Evolutionary conservation across 2,329 filamentous ascomycete species (phyloP).

Genomic region (Neonectria faginata): DNA sequence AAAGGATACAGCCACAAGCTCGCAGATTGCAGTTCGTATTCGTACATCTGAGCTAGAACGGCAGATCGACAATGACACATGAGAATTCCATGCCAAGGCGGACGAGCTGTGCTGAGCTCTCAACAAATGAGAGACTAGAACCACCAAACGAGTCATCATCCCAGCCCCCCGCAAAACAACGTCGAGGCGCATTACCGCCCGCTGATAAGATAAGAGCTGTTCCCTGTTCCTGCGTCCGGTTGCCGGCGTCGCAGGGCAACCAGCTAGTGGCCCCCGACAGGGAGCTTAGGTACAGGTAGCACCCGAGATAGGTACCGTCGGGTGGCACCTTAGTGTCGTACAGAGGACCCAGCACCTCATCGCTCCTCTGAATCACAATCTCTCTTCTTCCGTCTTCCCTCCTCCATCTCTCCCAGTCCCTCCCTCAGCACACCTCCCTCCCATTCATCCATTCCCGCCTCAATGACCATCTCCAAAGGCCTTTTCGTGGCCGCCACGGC

Average conservation of each 20-base stretch:
- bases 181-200: slow-evolving; percentile 15
- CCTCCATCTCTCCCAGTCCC: not conserved
- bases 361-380: slow-evolving; percentile 20
- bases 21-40: not conserved
- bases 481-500: slow-evolving; percentile 45
- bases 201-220: slow-evolving; percentile 37
- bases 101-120: not conserved
- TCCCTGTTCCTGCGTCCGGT: slow-evolving; percentile 5
- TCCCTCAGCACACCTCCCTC: not conserved
- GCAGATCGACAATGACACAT: not conserved
- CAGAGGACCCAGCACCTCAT: slow-evolving; percentile 20
- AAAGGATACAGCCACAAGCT: too few relatives aligned
- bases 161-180: slow-evolving; percentile 2
- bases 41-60: not conserved
- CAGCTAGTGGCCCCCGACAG: not conserved
- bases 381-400: slow-evolving; percentile 7
- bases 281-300: too few relatives aligned
- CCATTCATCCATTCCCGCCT: not conserved
- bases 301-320: slow-evolving; percentile 1
- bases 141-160: not conserved
- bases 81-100: not conserved
- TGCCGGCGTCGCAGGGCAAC: slow-evolving; percentile 16
- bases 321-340: not conserved
- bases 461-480: slow-evolving; percentile 43
- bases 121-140: not conserved